Percentiles rank a stretch among this genome's conserved stretches.
These are phyloP conservation scores for Cytospora piceicola DNA, from an alignment of 2,329 filamentous ascomycete species.

Conservation along the genomic window DNA sequence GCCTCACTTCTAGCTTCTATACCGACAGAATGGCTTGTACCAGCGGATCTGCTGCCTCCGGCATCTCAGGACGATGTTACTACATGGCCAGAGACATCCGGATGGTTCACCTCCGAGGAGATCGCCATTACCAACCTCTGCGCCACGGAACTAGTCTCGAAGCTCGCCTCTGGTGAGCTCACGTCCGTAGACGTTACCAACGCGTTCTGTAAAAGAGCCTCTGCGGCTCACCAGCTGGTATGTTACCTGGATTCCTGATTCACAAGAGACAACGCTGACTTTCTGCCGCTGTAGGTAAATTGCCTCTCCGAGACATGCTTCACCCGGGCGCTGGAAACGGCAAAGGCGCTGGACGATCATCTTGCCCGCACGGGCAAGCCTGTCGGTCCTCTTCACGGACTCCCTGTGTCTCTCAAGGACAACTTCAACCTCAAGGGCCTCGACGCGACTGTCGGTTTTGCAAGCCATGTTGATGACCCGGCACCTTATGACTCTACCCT, in stretches of 20 bases:
- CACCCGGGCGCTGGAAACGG: slow-evolving; percentile 51
- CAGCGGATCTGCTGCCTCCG: slow-evolving; percentile 55
- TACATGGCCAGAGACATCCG: slow-evolving; percentile 57
- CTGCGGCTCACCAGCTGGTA: slow-evolving; percentile 45
- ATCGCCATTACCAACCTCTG: slow-evolving; percentile 43
- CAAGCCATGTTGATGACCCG: slow-evolving; percentile 62
- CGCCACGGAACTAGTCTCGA: slow-evolving; percentile 41
- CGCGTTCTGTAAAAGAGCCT: slow-evolving; percentile 46
- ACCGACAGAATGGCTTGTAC: slow-evolving; percentile 61
- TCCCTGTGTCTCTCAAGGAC: slow-evolving; percentile 71
- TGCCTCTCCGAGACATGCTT: slow-evolving; percentile 55
- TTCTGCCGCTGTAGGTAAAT: slow-evolving; percentile 43
- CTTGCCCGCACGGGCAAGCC: slow-evolving; percentile 50
- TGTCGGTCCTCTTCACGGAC: slow-evolving; percentile 66
- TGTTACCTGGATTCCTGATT: neutral
- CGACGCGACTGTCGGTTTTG: slow-evolving; percentile 67
- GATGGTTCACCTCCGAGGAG: slow-evolving; percentile 58
- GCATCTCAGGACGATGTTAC: slow-evolving; percentile 60
- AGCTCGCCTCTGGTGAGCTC: slow-evolving; percentile 44
- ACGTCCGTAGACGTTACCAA: slow-evolving; percentile 42
- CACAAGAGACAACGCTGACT: neutral
- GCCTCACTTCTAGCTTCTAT: slow-evolving; percentile 52
- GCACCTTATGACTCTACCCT: slow-evolving; percentile 48
- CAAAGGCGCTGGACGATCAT: slow-evolving; percentile 54
- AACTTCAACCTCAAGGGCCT: slow-evolving; percentile 66